Percentiles rank a stretch among this genome's conserved stretches.
These are phyloP conservation scores for Panicum miliaceum DNA, from an alignment of 176 grass and related monocot species.

Conservation along the genomic window DNA sequence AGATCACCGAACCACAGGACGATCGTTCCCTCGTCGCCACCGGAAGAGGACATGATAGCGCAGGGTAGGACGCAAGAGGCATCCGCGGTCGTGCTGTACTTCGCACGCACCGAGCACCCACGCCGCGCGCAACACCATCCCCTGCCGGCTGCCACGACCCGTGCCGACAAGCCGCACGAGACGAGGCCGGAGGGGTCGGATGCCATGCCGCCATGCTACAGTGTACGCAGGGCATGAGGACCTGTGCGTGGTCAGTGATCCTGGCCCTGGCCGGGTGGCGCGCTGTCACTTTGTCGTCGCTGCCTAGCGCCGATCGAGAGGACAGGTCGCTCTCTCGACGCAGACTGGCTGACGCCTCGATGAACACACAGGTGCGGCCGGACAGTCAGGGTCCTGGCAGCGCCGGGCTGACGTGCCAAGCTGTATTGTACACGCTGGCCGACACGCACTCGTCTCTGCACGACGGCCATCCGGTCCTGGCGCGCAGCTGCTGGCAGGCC, in stretches of 20 bases:
- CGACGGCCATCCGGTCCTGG: too few relatives aligned
- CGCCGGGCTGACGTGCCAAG: too few relatives aligned
- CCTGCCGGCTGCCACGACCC: background rate
- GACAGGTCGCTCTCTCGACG: background rate
- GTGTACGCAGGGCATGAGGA: background rate
- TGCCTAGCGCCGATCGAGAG: background rate
- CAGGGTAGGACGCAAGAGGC: background rate
- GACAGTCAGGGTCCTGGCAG: too few relatives aligned
- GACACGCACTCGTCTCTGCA: too few relatives aligned
- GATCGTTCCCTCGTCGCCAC: background rate
- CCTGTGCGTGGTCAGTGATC: background rate
- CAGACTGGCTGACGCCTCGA: too few relatives aligned
- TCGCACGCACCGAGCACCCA: background rate
- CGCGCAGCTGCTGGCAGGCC: too few relatives aligned
- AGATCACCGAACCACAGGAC: background rate
- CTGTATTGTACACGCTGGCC: too few relatives aligned
- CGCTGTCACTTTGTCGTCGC: background rate
- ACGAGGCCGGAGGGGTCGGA: background rate
- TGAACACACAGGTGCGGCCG: too few relatives aligned
- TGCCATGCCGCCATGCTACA: background rate
- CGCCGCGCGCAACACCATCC: background rate
- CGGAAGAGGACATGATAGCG: background rate
- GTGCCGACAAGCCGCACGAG: background rate
- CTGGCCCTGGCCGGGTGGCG: too few relatives aligned
- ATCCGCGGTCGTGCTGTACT: too few relatives aligned